Base-by-base conservation (phyloP, 305 asterid genomes). In the Euphrasia arctica region DNA sequence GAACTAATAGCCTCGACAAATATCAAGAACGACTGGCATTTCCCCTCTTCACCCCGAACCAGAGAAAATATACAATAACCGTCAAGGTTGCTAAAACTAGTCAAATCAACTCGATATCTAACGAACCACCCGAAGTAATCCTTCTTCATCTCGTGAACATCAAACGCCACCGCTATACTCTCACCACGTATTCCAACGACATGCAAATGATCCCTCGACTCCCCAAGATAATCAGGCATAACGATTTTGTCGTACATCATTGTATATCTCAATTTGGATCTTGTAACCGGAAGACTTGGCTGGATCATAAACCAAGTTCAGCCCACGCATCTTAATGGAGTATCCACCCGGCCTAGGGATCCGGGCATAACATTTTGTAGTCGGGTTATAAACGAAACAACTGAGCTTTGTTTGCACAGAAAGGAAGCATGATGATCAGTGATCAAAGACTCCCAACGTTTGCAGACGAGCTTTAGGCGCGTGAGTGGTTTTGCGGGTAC, bases 381-480 rank as follows among this genome's bases (percentile, higher is more conserved):
- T 77, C 13, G 87, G 84, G 41, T 82, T 82, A 58, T n/a, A n/a
- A n/a, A n/a, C n/a, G n/a, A n/a, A n/a, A n/a, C 82, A 36, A 64
- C 10, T 0, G 72, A 64, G 45, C 32, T 6, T 6, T 61, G 77
- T 58, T 64, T 45, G 45, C 72, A 68, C 48, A 69, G 70, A 43
- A 49, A 54, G 18, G 70, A 51, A 15, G 74, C 78, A 25, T 52
- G 54, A 0, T 70, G 9, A n/a, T n/a, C n/a, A n/a, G n/a, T n/a
- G n/a, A n/a, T n/a, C n/a, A n/a, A n/a, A n/a, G n/a, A n/a, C n/a
- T 64, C 62, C 79, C 80, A 82, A 56, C 49, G 74, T 67, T 68
- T 82, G n/a, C 73, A 74, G 1, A 82, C 79, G 4, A 28, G 41
- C 63, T 79, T 82, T 70, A 73, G 77, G 1, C 72, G 72, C 1